Conservation (phyloP, 192 early-diverging fungal genomes). For the Coemansia reversa region DNA sequence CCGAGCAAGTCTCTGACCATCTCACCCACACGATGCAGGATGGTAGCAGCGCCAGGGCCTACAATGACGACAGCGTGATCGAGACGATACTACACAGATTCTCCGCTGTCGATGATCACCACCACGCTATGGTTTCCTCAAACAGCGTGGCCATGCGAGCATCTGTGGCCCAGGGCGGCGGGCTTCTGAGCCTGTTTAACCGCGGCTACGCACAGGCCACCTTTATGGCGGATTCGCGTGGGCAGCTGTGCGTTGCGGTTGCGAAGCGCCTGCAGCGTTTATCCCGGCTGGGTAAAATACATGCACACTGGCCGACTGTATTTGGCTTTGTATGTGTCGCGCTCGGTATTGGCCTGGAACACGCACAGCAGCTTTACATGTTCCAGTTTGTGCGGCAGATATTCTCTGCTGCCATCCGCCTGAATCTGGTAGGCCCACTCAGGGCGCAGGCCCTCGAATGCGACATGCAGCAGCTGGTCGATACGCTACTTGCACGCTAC, state of each 20-base stretch:
- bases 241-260: conserved; percentile 19
- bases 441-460: conserved; percentile 76
- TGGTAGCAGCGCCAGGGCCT: conserved; percentile 7
- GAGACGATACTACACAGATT: conserved; percentile 13
- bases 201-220: conserved; percentile 41
- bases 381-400: conserved; percentile 86
- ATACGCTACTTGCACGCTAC: conserved; percentile 56
- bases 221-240: conserved; percentile 30
- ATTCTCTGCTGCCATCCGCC: conserved; percentile 81
- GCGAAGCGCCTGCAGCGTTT: conserved; percentile 54
- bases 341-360: conserved; percentile 49
- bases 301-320: conserved; percentile 76
- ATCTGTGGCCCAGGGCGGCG: conserved; percentile 50
- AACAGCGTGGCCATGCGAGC: conserved; percentile 49
- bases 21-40: not conserved
- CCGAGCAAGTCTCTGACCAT: no score
- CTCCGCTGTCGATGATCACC: conserved; percentile 24
- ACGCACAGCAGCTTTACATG: conserved; percentile 72
- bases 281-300: conserved; percentile 43
- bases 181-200: conserved; percentile 50
- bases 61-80: conserved; percentile 16
- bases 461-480: conserved; percentile 56
- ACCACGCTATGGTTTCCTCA: conserved; percentile 44
- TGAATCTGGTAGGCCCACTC: conserved; percentile 89
- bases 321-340: conserved; percentile 72